These are phyloP conservation scores for Calocybe indica DNA, from an alignment of 768 basidiomycete species.

Conservation along the genomic window DNA sequence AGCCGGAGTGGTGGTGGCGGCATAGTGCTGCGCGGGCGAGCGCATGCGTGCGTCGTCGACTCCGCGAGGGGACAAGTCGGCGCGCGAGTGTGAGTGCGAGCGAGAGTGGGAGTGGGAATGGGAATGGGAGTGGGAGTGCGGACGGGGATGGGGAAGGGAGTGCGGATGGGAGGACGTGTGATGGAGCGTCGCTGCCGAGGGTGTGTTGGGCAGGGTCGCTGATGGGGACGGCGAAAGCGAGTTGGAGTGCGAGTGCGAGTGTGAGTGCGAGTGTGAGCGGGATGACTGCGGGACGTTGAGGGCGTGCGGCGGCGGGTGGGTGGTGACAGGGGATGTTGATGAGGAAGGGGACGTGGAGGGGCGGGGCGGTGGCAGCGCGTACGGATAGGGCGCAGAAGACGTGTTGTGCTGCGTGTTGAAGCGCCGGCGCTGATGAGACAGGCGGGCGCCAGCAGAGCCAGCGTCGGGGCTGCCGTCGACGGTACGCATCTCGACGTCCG, in stretches of 20 bases:
- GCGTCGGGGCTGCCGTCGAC: not conserved
- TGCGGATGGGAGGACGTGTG: too few species aligned
- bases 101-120: not conserved
- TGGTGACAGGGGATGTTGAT: conserved; percentile 4
- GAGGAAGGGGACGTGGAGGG: conserved; percentile 5
- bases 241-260: conserved; percentile 9
- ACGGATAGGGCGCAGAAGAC: conserved; percentile 9
- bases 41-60: too few species aligned
- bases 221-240: conserved; percentile 42
- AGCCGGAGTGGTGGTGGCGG: too few species aligned
- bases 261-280: conserved; percentile 1
- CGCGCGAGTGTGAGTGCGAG: not conserved
- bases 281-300: conserved; percentile 5
- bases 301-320: conserved; percentile 5
- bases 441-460: not conserved
- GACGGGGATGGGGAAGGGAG: not conserved
- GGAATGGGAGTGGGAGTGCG: not conserved
- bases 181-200: too few species aligned
- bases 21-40: too few species aligned
- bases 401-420: not conserved
- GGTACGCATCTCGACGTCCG: not conserved
- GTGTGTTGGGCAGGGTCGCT: conserved; percentile 38
- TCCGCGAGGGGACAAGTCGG: too few species aligned
- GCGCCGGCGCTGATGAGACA: conserved; percentile 1
- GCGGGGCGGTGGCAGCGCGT: conserved; percentile 11